Percentiles rank a stretch among this genome's conserved stretches.
Evolutionary conservation across 805 yeast species (phyloP).

Genomic region (Monosporozyma unispora): DNA sequence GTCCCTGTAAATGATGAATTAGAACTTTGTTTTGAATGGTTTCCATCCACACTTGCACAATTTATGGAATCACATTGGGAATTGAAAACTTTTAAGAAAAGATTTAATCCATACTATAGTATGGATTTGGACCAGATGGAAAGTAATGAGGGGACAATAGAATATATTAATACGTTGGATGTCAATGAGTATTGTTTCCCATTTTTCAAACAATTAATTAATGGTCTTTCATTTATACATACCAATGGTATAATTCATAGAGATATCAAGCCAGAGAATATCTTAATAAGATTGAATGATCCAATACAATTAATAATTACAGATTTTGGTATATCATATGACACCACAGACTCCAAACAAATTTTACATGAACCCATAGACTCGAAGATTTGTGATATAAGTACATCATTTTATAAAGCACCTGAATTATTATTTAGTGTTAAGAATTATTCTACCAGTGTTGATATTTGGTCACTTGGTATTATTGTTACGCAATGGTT

Average conservation of each 20-base stretch:
- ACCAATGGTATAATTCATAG: slow-evolving; percentile 86
- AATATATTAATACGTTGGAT: slow-evolving; percentile 16
- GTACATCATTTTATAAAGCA: slow-evolving; percentile 63
- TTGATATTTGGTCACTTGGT: slow-evolving; percentile 71
- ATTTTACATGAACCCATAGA: slow-evolving; percentile 19
- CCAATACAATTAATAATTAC: slow-evolving; percentile 46
- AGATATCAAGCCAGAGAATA: slow-evolving; percentile 89
- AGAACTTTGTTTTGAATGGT: slow-evolving; percentile 14
- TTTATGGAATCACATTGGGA: slow-evolving; percentile 14
- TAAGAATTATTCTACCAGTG: slow-evolving; percentile 40
- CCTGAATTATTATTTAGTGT: slow-evolving; percentile 66
- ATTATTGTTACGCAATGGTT: slow-evolving; percentile 48
- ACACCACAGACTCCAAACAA: slow-evolving; percentile 18
- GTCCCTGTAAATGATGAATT: slow-evolving; percentile 9
- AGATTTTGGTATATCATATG: slow-evolving; percentile 63
- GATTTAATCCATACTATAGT: slow-evolving; percentile 16
- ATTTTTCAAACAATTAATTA: slow-evolving; percentile 64
- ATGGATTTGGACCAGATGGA: background rate
- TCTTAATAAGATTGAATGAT: slow-evolving; percentile 22
- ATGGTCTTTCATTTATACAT: slow-evolving; percentile 74
- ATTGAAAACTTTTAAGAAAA: slow-evolving; percentile 2
- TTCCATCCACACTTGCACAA: slow-evolving; percentile 13
- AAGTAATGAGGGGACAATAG: background rate
- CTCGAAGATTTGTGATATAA: slow-evolving; percentile 40
- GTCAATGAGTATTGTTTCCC: slow-evolving; percentile 14